These are phyloP conservation scores for Fusarium subtropicale DNA, from an alignment of 2,329 filamentous ascomycete species.

Conservation along the genomic window DNA sequence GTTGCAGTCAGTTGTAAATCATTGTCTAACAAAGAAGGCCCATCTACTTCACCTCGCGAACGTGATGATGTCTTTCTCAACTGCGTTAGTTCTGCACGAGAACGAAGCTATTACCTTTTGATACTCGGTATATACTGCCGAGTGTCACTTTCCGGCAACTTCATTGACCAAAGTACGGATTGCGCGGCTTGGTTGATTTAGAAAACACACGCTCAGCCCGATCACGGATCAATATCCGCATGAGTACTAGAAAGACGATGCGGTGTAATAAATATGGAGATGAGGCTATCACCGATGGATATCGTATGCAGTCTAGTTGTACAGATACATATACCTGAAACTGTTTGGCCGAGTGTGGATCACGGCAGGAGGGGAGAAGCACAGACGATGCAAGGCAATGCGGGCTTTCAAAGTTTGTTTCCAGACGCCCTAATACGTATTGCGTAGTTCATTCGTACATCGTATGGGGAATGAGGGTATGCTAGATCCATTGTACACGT, in stretches of 20 bases:
- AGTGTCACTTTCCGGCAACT: neutral
- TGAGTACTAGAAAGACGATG: conserved; percentile 16
- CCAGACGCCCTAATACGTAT: conserved; percentile 26
- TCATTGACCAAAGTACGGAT: neutral
- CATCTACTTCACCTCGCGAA: neutral
- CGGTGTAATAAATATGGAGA: conserved; percentile 29
- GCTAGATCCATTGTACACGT: conserved; percentile 18
- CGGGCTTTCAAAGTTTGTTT: conserved; percentile 35
- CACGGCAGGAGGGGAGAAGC: conserved; percentile 25
- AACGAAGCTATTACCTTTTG: neutral
- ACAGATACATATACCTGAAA: conserved; percentile 35
- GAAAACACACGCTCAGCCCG: conserved; percentile 3
- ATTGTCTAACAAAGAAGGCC: neutral
- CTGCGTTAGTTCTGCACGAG: neutral
- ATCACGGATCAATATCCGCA: conserved; percentile 11
- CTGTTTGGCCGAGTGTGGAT: conserved; percentile 35
- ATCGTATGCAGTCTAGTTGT: conserved; percentile 19
- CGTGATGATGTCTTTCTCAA: neutral
- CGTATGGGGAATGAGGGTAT: neutral
- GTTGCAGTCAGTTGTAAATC: neutral
- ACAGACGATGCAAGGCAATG: conserved; percentile 31
- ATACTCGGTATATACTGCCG: neutral
- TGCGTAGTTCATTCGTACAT: conserved; percentile 12
- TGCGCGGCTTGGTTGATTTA: conserved; percentile 3
- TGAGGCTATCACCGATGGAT: conserved; percentile 17